Evolutionary conservation across 768 basidiomycete genomes (phyloP).

Genomic region (Auriscalpium orientale): DNA sequence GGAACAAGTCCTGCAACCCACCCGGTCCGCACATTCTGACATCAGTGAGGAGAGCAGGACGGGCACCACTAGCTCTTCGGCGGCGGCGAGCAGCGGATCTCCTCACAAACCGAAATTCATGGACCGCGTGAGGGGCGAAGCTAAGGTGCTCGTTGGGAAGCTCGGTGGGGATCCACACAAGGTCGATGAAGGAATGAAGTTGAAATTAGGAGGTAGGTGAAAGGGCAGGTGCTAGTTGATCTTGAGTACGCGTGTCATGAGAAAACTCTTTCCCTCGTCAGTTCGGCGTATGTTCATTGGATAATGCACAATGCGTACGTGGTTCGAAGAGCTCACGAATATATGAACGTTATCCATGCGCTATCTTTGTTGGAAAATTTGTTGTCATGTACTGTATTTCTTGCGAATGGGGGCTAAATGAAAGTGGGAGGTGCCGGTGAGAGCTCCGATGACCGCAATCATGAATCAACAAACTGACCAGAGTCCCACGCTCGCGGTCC

Average conservation of each 20-base stretch:
- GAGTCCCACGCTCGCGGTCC: too few relatives aligned
- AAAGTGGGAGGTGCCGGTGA: too few relatives aligned
- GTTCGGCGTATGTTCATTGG: too few relatives aligned
- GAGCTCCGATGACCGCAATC: too few relatives aligned
- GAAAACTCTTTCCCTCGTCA: too few relatives aligned
- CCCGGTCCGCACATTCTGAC: neutral
- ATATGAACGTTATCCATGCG: too few relatives aligned
- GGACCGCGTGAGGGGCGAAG: conserved; percentile 4
- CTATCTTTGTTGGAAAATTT: too few relatives aligned
- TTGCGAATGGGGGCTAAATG: too few relatives aligned
- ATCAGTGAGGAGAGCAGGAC: neutral
- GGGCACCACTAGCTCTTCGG: neutral
- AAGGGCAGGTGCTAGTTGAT: neutral
- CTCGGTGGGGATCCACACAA: neutral
- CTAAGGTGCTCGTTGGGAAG: conserved; percentile 3
- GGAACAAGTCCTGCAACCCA: neutral
- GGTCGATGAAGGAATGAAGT: conserved; percentile 2
- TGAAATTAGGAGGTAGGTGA: neutral
- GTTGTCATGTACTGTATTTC: too few relatives aligned
- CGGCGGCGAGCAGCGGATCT: neutral
- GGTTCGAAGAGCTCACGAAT: too few relatives aligned
- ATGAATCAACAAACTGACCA: too few relatives aligned
- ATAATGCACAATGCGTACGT: too few relatives aligned
- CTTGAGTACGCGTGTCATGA: neutral
- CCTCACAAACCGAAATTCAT: neutral